Evolutionary conservation across 2,329 filamentous ascomycete genomes (phyloP).

Genomic region (Penicillium sp.): DNA sequence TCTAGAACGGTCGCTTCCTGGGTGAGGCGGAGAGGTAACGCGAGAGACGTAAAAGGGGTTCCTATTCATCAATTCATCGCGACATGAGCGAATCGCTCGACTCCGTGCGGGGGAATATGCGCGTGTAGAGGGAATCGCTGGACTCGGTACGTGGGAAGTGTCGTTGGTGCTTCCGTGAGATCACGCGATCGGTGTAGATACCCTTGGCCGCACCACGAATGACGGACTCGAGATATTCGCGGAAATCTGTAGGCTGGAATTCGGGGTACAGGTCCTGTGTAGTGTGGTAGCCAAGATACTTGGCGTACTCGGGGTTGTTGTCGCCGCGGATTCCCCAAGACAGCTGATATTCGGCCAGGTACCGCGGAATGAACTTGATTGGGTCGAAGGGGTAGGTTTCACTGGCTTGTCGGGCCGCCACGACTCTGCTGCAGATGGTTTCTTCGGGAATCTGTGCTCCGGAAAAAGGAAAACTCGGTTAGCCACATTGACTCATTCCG

Average conservation of each 20-base stretch:
- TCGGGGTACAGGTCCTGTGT: slow-evolving; percentile 56
- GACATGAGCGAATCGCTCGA: slow-evolving; percentile 39
- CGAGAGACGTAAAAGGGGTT: neutral
- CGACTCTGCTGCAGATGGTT: slow-evolving; percentile 34
- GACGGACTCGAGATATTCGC: slow-evolving; percentile 42
- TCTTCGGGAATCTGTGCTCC: slow-evolving; percentile 34
- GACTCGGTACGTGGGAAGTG: slow-evolving; percentile 38
- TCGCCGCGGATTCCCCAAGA: slow-evolving; percentile 53
- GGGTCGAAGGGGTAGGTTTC: slow-evolving; percentile 40
- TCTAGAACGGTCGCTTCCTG: slow-evolving; percentile 10
- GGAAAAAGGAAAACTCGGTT: slow-evolving; percentile 9
- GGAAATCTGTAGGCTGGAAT: slow-evolving; percentile 42
- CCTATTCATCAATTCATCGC: slow-evolving; percentile 23
- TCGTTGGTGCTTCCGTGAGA: slow-evolving; percentile 38
- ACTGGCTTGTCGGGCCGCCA: slow-evolving; percentile 34
- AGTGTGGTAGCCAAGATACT: slow-evolving; percentile 55
- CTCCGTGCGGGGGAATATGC: slow-evolving; percentile 37
- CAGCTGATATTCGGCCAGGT: slow-evolving; percentile 46
- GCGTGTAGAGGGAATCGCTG: slow-evolving; percentile 36
- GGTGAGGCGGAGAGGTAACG: slow-evolving; percentile 5
- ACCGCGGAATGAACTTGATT: slow-evolving; percentile 36
- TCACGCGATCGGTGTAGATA: slow-evolving; percentile 36
- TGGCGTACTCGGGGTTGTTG: slow-evolving; percentile 53
- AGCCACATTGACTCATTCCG: slow-evolving; percentile 6
- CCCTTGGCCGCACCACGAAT: slow-evolving; percentile 43